Evolutionary conservation across 31 red algal genomes (phyloP).

Genomic region (Porphyra umbilicalis): DNA sequence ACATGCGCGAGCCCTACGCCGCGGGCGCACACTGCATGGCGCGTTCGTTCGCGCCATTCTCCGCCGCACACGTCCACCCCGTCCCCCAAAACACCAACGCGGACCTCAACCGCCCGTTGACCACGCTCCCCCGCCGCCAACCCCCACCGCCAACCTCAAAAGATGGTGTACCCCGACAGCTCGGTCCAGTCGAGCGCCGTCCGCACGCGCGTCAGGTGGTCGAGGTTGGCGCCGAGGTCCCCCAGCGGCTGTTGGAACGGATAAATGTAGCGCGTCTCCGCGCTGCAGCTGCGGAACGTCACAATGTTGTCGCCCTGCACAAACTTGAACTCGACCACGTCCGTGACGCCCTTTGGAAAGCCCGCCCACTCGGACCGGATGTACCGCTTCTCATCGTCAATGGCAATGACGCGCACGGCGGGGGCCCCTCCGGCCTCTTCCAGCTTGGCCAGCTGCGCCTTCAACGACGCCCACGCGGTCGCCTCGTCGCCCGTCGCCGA

Average conservation of each 20-base stretch:
- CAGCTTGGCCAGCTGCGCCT: conserved; percentile 18
- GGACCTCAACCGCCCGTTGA: no score
- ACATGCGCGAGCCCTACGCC: no score
- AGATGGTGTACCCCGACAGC: not conserved
- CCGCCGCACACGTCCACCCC: no score
- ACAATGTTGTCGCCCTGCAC: conserved; percentile 45
- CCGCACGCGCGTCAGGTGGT: not conserved
- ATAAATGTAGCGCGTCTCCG: conserved; percentile 57
- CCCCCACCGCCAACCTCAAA: not conserved
- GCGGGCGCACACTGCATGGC: no score
- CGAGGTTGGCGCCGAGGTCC: conserved; percentile 11
- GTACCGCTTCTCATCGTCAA: conserved; percentile 24
- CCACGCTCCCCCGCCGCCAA: not conserved
- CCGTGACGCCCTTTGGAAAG: conserved; percentile 30
- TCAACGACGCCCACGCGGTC: conserved; percentile 51
- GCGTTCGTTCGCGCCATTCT: no score
- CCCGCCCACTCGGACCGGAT: conserved; percentile 57
- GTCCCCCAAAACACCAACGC: no score
- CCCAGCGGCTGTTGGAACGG: conserved; percentile 63
- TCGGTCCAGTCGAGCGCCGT: not conserved
- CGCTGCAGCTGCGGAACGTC: conserved; percentile 27
- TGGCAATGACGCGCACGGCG: conserved; percentile 21
- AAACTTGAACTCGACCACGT: conserved; percentile 75
- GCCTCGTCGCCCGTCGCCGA: conserved; percentile 42
- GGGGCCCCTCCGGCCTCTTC: conserved; percentile 23